Percentiles rank a stretch among this genome's conserved stretches.
Evolutionary conservation across 768 basidiomycete species (phyloP).

Genomic region (Tubosaeta sp.): DNA sequence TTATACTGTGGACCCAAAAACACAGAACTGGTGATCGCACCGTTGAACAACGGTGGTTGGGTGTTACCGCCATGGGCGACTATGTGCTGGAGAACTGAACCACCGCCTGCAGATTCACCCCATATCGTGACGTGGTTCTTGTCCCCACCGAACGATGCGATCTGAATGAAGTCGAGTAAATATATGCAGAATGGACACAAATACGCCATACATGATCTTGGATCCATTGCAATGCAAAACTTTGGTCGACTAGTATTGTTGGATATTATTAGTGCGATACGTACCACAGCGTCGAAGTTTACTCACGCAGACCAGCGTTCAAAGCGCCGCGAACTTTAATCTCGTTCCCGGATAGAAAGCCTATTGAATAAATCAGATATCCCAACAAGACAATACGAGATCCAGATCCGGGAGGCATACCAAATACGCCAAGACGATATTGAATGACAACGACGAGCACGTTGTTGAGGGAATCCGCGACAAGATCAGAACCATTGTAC

Average conservation of each 20-base stretch:
- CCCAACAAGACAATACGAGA: neutral
- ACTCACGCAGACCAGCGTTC: constrained; percentile 35
- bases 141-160: neutral
- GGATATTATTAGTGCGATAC: neutral
- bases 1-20: constrained; percentile 32
- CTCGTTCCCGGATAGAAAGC: constrained; percentile 30
- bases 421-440: constrained; percentile 14
- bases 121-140: too few species aligned
- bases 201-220: constrained; percentile 26
- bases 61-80: too few species aligned
- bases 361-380: constrained; percentile 9
- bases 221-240: constrained; percentile 34
- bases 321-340: constrained; percentile 29
- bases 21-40: constrained; percentile 1
- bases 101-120: too few species aligned
- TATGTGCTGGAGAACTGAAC: too few species aligned
- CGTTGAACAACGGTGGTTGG: too few species aligned
- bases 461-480: constrained; percentile 21
- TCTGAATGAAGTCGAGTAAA: too few species aligned
- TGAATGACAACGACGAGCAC: neutral
- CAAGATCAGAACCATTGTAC: constrained; percentile 22
- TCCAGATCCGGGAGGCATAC: constrained; percentile 5
- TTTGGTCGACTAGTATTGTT: constrained; percentile 30
- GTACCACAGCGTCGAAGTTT: neutral
- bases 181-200: neutral